phyloP scores from a whole-genome alignment of 2,329 filamentous ascomycete species.

The Paecilomyces fulvus region DNA sequence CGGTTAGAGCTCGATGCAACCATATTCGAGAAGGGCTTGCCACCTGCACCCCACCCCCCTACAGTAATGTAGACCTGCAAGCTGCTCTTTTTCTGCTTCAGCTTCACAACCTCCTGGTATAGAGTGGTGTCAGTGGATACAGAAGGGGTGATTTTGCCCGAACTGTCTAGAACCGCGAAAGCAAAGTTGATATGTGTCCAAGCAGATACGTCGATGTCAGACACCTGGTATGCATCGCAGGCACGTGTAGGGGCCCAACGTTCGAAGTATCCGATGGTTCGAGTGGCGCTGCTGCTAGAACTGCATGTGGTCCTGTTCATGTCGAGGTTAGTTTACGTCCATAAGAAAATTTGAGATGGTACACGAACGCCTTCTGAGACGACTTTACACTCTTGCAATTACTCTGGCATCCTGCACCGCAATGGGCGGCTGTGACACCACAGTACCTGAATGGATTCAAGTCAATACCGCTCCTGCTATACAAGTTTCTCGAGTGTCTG shows the following conservation, averaged over 20 bases:
- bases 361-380: not conserved
- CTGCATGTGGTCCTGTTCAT: not conserved
- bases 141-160: not conserved
- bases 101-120: not conserved
- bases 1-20: constrained; percentile 7
- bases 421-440: constrained; percentile 8
- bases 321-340: not conserved
- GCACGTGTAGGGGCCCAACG: constrained; percentile 15
- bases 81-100: constrained; percentile 19
- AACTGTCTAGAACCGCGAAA: constrained; percentile 6
- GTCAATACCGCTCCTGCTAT: not conserved
- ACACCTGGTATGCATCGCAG: constrained; percentile 9
- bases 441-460: constrained; percentile 1
- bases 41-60: constrained; percentile 37
- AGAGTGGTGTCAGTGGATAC: constrained; percentile 12
- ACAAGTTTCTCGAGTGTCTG: not conserved
- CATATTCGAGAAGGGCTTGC: constrained; percentile 16
- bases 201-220: constrained; percentile 3
- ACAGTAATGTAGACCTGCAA: constrained; percentile 29
- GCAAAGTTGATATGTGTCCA: constrained; percentile 4
- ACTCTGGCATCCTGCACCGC: constrained; percentile 9
- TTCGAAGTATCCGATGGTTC: constrained; percentile 30
- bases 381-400: not conserved
- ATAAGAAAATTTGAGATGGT: not conserved
- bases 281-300: not conserved